Percentiles rank a stretch among this genome's conserved stretches.
Conservation (phyloP, 2,329 filamentous ascomycete species). For the Penicillium vulpinum region DNA sequence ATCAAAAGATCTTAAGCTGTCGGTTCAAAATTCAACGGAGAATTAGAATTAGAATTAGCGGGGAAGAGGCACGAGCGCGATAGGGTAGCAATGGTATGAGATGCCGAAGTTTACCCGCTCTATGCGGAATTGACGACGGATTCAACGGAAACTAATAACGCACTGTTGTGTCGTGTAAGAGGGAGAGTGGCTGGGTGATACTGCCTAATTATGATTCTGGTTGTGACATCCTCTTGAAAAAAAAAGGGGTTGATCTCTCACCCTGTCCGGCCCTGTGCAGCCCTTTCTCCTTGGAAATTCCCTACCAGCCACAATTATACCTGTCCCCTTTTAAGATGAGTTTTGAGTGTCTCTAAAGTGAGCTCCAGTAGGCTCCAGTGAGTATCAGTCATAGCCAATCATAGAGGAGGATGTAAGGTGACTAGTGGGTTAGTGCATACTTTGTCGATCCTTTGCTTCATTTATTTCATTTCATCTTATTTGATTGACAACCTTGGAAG, state of each 20-base stretch:
- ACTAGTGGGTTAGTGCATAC: constrained; percentile 2
- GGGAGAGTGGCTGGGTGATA: background rate
- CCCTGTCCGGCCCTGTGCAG: too few species aligned
- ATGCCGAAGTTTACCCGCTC: background rate
- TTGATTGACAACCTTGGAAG: too few species aligned
- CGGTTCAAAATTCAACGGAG: background rate
- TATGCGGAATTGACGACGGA: background rate
- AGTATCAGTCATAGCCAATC: background rate
- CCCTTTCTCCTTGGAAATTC: background rate
- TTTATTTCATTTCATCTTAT: background rate
- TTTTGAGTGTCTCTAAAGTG: background rate
- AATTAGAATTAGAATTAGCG: background rate
- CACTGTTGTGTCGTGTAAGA: background rate
- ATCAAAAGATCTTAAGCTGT: too few species aligned
- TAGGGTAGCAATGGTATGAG: background rate
- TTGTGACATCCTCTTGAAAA: background rate
- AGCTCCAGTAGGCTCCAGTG: background rate
- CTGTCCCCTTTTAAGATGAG: constrained; percentile 2
- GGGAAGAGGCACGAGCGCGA: background rate
- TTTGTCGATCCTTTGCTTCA: constrained; percentile 6
- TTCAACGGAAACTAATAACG: background rate
- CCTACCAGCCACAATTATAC: constrained; percentile 5
- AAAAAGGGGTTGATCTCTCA: background rate
- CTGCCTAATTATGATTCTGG: background rate
- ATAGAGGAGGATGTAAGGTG: background rate